Base-by-base conservation (phyloP, 129 eudicot species). In the Saposhnikovia divaricata region DNA sequence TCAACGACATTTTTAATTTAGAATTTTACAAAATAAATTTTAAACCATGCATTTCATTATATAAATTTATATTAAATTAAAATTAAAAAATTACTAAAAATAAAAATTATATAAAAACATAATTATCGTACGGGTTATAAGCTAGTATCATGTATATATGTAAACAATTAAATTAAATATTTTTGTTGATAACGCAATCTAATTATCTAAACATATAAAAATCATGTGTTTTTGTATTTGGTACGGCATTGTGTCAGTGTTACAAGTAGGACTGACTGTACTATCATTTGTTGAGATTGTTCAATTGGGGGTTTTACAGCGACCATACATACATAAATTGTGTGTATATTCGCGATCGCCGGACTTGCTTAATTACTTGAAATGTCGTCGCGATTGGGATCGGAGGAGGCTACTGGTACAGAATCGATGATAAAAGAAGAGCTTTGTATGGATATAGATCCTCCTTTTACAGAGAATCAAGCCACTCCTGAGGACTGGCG, bases 401-500 rank as follows among this genome's bases (percentile, higher is more conserved):
- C 88, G 81, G 98, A 90, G 53, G 85, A 59, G 31, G 77, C 65
- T 45, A 40, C 80, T 1, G 89, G 72, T 57, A 63, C 43, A 81
- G 83, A 85, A 85, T 77, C 89, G 77, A 83, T 81, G 68, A 81
- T 83, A 81, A 89, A 88, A 84, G 93, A 86, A 74, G 97, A 94
- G n/a, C 80, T 95, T 5, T 84, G 86, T 65, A 92, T 95, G 97
- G 99, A 92, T 76, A 86, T 90, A 73, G 99, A 95, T 82, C 94
- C 97, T 15, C 91, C 97, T 27, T 87, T 94, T 66, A 85, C 79
- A 40, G 96, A 92, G 78, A 90, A 84, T 79, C 81, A 76, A 23
- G 97, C 99, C 7, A 92, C 96, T 46, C 88, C 99, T 18, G 99
- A 96, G 72, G 97, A 96, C 39, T 96, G 99, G 99, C 77, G 99